phyloP scores from a whole-genome alignment of 1,139 yeast genomes.

The Kodamaea sp. region DNA sequence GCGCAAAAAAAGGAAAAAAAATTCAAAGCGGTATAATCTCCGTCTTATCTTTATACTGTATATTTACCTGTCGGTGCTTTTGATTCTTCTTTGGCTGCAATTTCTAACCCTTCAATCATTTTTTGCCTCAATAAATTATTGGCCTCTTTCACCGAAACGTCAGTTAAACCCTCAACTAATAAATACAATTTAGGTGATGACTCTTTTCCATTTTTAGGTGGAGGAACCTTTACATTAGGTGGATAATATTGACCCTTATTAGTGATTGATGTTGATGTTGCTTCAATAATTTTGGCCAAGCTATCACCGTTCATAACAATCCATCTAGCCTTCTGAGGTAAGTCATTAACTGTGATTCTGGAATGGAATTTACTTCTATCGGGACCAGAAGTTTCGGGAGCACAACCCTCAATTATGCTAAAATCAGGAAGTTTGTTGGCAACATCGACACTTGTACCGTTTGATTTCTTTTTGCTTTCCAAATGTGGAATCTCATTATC shows the following conservation, averaged over 20 bases:
- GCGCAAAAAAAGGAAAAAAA: background rate
- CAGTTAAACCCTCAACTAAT: slow-evolving; percentile 73
- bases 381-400: slow-evolving; percentile 61
- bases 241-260: slow-evolving; percentile 79
- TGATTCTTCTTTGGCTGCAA: slow-evolving; percentile 40
- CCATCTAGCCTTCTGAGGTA: slow-evolving; percentile 86
- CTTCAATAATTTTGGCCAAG: slow-evolving; percentile 62
- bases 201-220: slow-evolving; percentile 26
- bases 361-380: slow-evolving; percentile 68
- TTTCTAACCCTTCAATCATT: slow-evolving; percentile 58
- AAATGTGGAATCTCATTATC: slow-evolving; percentile 8
- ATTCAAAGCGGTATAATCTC: background rate
- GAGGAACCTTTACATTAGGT: slow-evolving; percentile 42
- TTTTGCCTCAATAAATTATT: slow-evolving; percentile 57
- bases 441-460: slow-evolving; percentile 7
- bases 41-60: slow-evolving; percentile 34
- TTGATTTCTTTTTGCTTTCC: background rate
- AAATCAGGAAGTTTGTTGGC: slow-evolving; percentile 36
- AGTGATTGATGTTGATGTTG: slow-evolving; percentile 76
- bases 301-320: slow-evolving; percentile 69
- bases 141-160: slow-evolving; percentile 61
- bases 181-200: slow-evolving; percentile 77
- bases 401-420: slow-evolving; percentile 49
- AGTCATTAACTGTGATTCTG: slow-evolving; percentile 73
- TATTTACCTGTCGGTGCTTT: slow-evolving; percentile 38